Evolutionary conservation across 164 flowering plant species (phyloP), one percentile per base, ranked within the genome.

Genomic region (Magnolia sinica): DNA sequence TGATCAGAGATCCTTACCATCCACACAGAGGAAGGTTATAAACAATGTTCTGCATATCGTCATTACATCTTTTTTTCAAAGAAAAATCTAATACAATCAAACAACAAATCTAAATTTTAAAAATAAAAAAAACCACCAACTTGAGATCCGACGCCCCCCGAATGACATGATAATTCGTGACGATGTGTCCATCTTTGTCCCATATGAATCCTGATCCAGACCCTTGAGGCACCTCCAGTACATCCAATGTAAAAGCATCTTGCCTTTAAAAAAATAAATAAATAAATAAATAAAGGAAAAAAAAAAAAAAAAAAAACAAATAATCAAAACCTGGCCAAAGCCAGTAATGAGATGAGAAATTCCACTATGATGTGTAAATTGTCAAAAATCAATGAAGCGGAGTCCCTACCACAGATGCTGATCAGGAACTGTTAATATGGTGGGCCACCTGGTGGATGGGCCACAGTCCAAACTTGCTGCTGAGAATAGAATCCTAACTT

Each of bases 81-180:
- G 45, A 37, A 37, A 37, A 37, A 9, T 55, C 61, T 13, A 55
- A 8, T 11, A 16, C 61, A 55, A 16, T 55, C 18, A 55, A 55
- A 16, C 61, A 55, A 55, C 45, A 55, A 55, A 55, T 16, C 61
- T 55, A 9, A 55, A 16, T 55, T 55, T 55, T 2, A 55, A 55
- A 55, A 55, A 55, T 52, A 52, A 52, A 52, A 52, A 8, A 59
- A n/a, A 50, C 14, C 50, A 83, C 89, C 27, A 77, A 95, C 98
- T 86, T 92, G 84, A 95, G 91, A 91, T 95, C 98, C 80, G 98
- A 95, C 18, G 98, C 98, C 50, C 95, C 96, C 1, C 98, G 98
- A 85, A 95, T 95, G 50, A 95, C 98, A 81, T 95, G 98, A 85
- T 91, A 95, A 84, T 95, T 95, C 45, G 98, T 95, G 73, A 93